Conservation (phyloP, 768 basidiomycete species). For the Boletus rufocinnamomeus region DNA sequence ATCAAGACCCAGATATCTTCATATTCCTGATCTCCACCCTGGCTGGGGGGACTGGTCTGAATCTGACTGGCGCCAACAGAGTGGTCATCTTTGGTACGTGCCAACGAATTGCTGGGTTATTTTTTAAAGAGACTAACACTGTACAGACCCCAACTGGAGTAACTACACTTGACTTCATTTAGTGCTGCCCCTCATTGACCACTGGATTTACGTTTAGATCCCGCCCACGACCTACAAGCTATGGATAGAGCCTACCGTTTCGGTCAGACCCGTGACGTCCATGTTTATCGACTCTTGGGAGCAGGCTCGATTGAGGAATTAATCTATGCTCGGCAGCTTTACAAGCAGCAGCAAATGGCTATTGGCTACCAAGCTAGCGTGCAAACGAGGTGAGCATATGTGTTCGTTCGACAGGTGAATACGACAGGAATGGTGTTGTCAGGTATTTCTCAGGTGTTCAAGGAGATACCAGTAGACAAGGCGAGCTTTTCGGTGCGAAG, state of each 20-base stretch:
- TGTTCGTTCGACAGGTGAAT: background rate
- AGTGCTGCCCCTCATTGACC: background rate
- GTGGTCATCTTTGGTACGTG: conserved; percentile 84
- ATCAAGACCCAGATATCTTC: conserved; percentile 69
- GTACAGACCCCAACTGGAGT: conserved; percentile 93
- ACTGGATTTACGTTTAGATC: conserved; percentile 57
- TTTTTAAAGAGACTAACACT: background rate
- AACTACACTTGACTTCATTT: conserved; percentile 39
- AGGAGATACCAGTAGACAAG: conserved; percentile 70
- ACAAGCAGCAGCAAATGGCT: conserved; percentile 94
- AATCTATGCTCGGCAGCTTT: conserved; percentile 87
- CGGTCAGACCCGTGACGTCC: conserved; percentile 84
- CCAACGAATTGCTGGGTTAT: background rate
- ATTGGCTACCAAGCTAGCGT: conserved; percentile 84
- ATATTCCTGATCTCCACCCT: conserved; percentile 89
- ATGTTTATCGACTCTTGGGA: conserved; percentile 79
- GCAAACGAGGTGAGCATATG: conserved; percentile 64
- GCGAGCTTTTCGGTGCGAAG: conserved; percentile 82
- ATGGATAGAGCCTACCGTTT: conserved; percentile 88
- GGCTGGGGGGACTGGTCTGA: conserved; percentile 90
- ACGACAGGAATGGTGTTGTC: background rate
- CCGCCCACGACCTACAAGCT: conserved; percentile 92
- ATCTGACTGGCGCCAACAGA: conserved; percentile 90
- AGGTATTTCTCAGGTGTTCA: conserved; percentile 85
- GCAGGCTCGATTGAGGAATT: conserved; percentile 88